Evolutionary conservation across 345 rosid genomes (phyloP).

Genomic region (Salix suchowensis): DNA sequence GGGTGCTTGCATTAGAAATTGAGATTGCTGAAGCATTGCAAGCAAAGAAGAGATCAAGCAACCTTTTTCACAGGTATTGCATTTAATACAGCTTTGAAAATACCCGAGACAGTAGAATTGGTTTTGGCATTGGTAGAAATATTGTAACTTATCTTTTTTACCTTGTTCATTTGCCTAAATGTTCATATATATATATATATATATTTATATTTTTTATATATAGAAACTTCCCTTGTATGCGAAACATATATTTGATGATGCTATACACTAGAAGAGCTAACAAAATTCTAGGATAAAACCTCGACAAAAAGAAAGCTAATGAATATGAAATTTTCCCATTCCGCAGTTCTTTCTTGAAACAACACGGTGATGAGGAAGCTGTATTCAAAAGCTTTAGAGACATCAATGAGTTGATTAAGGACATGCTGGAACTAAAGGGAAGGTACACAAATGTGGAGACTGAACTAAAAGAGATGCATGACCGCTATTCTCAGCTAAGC

Average conservation of each 20-base stretch:
- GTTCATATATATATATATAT: not conserved
- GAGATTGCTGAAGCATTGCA: constrained; percentile 88
- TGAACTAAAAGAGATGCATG: constrained; percentile 91
- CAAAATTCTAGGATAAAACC: not conserved
- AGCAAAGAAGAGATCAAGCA: constrained; percentile 57
- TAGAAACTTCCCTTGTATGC: not conserved
- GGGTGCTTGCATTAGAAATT: constrained; percentile 88
- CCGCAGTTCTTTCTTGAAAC: constrained; percentile 81
- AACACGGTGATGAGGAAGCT: constrained; percentile 73
- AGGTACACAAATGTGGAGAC: constrained; percentile 60
- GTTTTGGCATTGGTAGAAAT: not conserved
- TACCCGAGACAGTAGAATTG: not conserved
- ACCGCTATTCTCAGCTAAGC: constrained; percentile 87
- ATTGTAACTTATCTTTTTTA: not conserved
- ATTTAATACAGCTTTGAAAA: not conserved
- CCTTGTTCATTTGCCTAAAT: not conserved
- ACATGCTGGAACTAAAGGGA: constrained; percentile 73
- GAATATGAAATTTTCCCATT: constrained; percentile 4
- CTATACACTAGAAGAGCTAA: not conserved
- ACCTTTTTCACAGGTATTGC: constrained; percentile 73
- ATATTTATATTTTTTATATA: too few species aligned
- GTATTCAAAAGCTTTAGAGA: constrained; percentile 89
- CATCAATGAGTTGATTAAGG: constrained; percentile 80
- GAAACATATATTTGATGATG: not conserved
- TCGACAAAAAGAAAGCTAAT: constrained; percentile 1